Conservation (phyloP, 441 rosid species). For the Corymbia citriodora region DNA sequence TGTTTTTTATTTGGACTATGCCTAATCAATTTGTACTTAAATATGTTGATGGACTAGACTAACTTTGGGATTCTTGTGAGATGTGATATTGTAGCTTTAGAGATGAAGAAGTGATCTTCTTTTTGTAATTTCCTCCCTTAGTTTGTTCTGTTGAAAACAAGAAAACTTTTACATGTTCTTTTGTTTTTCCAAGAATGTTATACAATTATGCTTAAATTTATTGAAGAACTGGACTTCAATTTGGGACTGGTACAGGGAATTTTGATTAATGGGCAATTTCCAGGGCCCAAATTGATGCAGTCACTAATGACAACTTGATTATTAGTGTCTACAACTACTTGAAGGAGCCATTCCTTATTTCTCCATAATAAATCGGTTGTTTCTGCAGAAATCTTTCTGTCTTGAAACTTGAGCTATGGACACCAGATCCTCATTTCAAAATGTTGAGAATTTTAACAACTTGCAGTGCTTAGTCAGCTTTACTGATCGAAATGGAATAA, state of each 20-base stretch:
- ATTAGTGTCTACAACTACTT: conserved; percentile 43
- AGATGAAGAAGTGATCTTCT: background rate
- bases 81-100: background rate
- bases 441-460: background rate
- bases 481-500: background rate
- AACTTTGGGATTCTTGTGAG: background rate
- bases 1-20: background rate
- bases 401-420: background rate
- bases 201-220: background rate
- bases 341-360: conserved; percentile 37
- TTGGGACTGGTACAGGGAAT: conserved; percentile 42
- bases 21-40: background rate
- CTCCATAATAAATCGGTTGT: conserved; percentile 28
- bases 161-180: background rate
- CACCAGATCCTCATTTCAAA: background rate
- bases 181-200: background rate
- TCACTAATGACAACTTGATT: conserved; percentile 51
- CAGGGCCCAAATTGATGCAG: conserved; percentile 57
- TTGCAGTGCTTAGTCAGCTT: background rate
- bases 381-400: background rate
- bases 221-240: background rate
- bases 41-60: background rate
- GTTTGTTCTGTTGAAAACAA: background rate
- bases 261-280: conserved; percentile 63
- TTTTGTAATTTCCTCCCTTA: background rate